Evolutionary conservation across 2,329 filamentous ascomycete genomes (phyloP).

Genomic region (Penicillium brevicompactum): DNA sequence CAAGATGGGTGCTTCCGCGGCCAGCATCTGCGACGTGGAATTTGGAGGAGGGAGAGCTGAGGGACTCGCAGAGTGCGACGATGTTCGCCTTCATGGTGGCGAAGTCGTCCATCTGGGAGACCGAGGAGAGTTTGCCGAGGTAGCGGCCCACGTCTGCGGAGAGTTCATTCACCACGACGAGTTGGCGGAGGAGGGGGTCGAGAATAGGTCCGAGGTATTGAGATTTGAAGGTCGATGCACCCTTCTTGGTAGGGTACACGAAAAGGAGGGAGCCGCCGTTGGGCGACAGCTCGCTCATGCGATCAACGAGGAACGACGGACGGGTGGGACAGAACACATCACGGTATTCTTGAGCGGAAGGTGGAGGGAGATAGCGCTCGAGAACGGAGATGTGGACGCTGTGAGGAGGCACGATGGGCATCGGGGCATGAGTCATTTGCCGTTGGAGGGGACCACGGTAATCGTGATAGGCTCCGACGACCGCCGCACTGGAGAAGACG

Average conservation of each 20-base stretch:
- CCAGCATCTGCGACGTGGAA: conserved; percentile 54
- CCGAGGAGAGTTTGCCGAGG: conserved; percentile 57
- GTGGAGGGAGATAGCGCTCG: conserved; percentile 67
- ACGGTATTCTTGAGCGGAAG: conserved; percentile 59
- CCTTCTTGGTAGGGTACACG: conserved; percentile 62
- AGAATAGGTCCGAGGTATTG: conserved; percentile 63
- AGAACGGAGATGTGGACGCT: conserved; percentile 63
- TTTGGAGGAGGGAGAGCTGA: conserved; percentile 42
- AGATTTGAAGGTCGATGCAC: conserved; percentile 60
- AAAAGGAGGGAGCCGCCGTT: conserved; percentile 61
- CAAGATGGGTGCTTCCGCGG: conserved; percentile 53
- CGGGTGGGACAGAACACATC: conserved; percentile 59
- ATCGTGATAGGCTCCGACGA: conserved; percentile 60
- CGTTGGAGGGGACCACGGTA: conserved; percentile 50
- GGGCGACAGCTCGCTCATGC: conserved; percentile 61
- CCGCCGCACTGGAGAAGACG: conserved; percentile 64
- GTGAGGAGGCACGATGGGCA: conserved; percentile 61
- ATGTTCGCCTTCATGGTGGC: conserved; percentile 50
- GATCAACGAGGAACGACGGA: conserved; percentile 62
- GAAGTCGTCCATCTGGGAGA: conserved; percentile 58
- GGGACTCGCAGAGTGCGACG: conserved; percentile 39
- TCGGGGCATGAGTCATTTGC: conserved; percentile 50
- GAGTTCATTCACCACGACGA: conserved; percentile 61
- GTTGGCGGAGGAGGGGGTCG: conserved; percentile 61
- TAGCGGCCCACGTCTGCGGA: conserved; percentile 58